Base-by-base conservation (phyloP, 139 green algal genomes). In the Haematococcus lacustris region DNA sequence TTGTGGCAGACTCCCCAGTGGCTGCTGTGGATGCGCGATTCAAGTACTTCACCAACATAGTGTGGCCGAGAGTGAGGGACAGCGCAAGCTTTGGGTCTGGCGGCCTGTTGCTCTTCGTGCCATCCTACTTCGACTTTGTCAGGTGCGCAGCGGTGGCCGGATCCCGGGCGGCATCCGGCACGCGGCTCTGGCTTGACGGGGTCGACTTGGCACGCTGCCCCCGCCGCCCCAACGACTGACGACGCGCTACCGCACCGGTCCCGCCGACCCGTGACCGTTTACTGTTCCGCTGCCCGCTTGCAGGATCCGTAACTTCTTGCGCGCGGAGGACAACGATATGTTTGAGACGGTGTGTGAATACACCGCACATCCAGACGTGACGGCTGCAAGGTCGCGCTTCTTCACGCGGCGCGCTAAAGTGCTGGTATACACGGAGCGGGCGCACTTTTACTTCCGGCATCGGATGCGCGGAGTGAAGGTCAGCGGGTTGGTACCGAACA, bases 41-140 rank as follows among this genome's bases (percentile, higher is more conserved):
- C 73, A 80, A 91, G 47, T 83, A 93, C 80, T 98, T 98, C 82
- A 88, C 76, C 47, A 68, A 41, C 26, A 37, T 71, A 6, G 71
- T 96, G 6, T 97, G 92, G 92, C 89, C 90, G n/a, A 76, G 84
- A 9, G 68, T 97, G 21, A 80, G 80, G 66, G 87, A 92, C 41
- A 51, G 78, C 1, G 74, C 76, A 9, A 3, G 69, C 5, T 43
- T 38, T 43, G 82, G 85, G 75, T 63, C 68, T 38, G 35, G 38
- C 13, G 84, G 84, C 38, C 51, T 89, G 62, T 76, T 91, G 63
- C 70, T 99, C 5, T 97, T 97, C 78, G 72, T 96, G 34, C 84
- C 88, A 6, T 88, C 83, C 25, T 99, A 99, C 81, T 98, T 97
- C 81, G 94, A 99, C 81, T 99, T 94, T 76, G 91, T 99, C 32